Percentiles rank a stretch among this genome's conserved stretches.
Conservation (phyloP, 2,329 filamentous ascomycete species). For the Cercospora citrullina region DNA sequence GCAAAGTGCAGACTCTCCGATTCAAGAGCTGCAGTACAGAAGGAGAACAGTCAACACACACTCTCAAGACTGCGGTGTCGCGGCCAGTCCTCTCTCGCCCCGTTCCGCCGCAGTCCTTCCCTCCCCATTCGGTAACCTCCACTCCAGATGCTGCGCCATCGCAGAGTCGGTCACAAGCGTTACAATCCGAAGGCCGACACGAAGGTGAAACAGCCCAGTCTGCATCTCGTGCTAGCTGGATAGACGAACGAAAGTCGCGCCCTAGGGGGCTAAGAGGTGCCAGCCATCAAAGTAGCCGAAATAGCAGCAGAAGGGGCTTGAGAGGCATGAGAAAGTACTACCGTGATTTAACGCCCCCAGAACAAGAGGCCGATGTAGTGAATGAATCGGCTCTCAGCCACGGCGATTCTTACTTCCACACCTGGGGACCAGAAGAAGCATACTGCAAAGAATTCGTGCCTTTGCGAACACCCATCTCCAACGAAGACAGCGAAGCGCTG, state of each 20-base stretch:
- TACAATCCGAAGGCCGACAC: conserved; percentile 4
- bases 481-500: neutral
- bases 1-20: conserved; percentile 19
- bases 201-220: neutral
- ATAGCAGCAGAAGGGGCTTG: neutral
- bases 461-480: neutral
- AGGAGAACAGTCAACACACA: neutral
- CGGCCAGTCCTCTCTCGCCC: neutral
- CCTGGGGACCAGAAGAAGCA: conserved; percentile 27
- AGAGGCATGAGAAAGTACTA: conserved; percentile 19
- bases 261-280: neutral
- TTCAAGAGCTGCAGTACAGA: neutral
- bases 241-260: neutral
- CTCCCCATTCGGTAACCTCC: neutral
- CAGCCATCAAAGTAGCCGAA: neutral
- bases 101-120: neutral
- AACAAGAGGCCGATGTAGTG: conserved; percentile 22
- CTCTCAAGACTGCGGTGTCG: neutral
- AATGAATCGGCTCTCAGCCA: conserved; percentile 15
- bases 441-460: conserved; percentile 27
- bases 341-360: conserved; percentile 30
- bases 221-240: neutral
- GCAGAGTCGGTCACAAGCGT: neutral
- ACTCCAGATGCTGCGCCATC: neutral
- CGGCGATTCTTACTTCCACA: conserved; percentile 32